phyloP scores from a whole-genome alignment of 1,284 basidiomycete genomes.

The Neotropicomus parvogracilis region DNA sequence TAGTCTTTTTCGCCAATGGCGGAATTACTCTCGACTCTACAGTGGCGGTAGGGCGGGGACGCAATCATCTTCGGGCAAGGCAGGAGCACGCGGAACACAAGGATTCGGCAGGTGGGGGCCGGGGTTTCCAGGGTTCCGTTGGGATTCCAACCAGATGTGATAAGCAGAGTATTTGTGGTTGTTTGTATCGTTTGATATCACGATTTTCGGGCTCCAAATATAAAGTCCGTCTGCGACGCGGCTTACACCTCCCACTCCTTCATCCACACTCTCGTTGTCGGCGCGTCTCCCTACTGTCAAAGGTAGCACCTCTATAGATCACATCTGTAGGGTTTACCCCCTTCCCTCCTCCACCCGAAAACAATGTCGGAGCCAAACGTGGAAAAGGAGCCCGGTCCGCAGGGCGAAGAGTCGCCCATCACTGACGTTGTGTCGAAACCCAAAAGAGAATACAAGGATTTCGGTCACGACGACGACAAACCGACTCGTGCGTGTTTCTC shows the following conservation, averaged over 20 bases:
- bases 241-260: conserved; percentile 31
- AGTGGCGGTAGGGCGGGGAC: not conserved
- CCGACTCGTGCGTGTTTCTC: conserved; percentile 59
- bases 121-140: conserved; percentile 26
- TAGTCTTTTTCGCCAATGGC: not conserved
- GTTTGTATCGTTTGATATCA: conserved; percentile 29
- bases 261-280: conserved; percentile 19
- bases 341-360: not conserved
- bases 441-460: conserved; percentile 92
- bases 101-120: conserved; percentile 20
- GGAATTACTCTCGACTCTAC: too few relatives aligned
- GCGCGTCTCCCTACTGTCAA: conserved; percentile 11
- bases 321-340: conserved; percentile 27
- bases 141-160: conserved; percentile 23
- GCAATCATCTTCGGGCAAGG: conserved; percentile 3
- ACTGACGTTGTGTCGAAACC: conserved; percentile 40
- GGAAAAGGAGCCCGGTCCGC: conserved; percentile 62
- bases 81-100: conserved; percentile 18
- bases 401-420: conserved; percentile 39
- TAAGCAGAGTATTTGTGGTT: conserved; percentile 27
- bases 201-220: conserved; percentile 32
- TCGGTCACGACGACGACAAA: conserved; percentile 73
- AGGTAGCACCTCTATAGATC: conserved; percentile 26
- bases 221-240: conserved; percentile 34
- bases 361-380: conserved; percentile 44